Conservation (phyloP, 208 protist genomes). For the Wallacemonas sp. region DNA sequence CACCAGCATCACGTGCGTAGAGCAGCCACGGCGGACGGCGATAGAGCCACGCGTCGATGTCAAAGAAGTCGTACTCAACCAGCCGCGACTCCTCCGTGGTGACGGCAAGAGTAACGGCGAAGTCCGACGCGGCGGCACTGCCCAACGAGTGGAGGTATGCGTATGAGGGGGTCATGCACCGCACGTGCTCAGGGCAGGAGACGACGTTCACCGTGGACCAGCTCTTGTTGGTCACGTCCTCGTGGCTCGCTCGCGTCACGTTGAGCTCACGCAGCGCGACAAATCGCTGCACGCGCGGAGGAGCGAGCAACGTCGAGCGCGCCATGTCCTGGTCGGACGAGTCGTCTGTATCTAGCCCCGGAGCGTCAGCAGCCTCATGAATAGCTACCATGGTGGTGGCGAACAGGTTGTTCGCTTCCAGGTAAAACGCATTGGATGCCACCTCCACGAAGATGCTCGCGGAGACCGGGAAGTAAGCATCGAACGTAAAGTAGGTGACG, state of each 20-base stretch:
- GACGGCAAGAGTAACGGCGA: background rate
- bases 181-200: background rate
- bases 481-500: constrained; percentile 6
- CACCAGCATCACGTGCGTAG: background rate
- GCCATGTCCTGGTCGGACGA: no score
- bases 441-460: constrained; percentile 6
- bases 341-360: background rate
- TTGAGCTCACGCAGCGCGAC: background rate
- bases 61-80: constrained; percentile 21
- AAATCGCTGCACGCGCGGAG: background rate
- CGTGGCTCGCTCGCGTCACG: background rate
- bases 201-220: background rate
- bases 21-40: constrained; percentile 17
- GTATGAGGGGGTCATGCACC: constrained; percentile 19
- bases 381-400: background rate
- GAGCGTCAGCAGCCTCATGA: background rate
- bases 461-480: background rate
- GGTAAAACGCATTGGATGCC: constrained; percentile 9
- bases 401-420: constrained; percentile 3
- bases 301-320: background rate
- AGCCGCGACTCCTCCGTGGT: background rate
- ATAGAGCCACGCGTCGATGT: constrained; percentile 20
- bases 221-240: background rate
- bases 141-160: constrained; percentile 8
- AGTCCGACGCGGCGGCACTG: background rate